These are phyloP conservation scores for Penicillium verhagenii DNA, from an alignment of 495 filamentous ascomycete species.

Conservation along the genomic window DNA sequence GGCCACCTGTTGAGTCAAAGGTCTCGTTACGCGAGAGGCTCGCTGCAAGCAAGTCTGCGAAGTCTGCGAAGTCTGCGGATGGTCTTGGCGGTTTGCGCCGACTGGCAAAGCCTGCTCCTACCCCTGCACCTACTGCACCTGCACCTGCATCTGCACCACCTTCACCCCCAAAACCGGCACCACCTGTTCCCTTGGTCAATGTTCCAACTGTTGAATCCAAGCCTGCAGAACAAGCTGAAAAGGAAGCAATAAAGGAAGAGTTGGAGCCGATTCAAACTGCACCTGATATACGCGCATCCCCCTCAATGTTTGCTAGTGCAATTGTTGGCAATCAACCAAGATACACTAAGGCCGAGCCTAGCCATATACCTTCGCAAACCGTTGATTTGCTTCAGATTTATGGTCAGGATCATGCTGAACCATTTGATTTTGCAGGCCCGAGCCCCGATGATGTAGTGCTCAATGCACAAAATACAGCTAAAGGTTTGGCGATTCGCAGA, in stretches of 20 bases:
- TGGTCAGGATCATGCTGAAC: constrained; percentile 48
- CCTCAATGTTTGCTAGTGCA: constrained; percentile 68
- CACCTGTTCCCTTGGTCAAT: constrained; percentile 6
- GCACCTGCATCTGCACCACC: constrained; percentile 16
- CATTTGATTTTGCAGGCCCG: constrained; percentile 76
- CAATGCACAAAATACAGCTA: constrained; percentile 73
- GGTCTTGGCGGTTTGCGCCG: constrained; percentile 20
- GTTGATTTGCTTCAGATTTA: constrained; percentile 54
- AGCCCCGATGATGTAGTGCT: constrained; percentile 92
- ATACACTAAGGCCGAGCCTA: constrained; percentile 35
- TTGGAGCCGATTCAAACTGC: constrained; percentile 15
- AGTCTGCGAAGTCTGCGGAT: constrained; percentile 31
- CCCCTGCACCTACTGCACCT: constrained; percentile 14
- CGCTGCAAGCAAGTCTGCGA: constrained; percentile 30
- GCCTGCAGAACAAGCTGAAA: constrained; percentile 2
- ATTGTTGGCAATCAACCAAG: constrained; percentile 53
- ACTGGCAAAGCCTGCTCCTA: constrained; percentile 26
- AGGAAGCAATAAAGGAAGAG: constrained; percentile 4
- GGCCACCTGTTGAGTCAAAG: constrained; percentile 19
- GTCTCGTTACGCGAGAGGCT: constrained; percentile 40
- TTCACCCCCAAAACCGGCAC: constrained; percentile 17
- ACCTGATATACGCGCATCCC: constrained; percentile 39
- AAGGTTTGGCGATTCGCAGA: constrained; percentile 70
- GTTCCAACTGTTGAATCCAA: neutral
- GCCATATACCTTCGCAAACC: constrained; percentile 36